phyloP scores from a whole-genome alignment of 495 filamentous ascomycete species.

The Hamigera avellanea region DNA sequence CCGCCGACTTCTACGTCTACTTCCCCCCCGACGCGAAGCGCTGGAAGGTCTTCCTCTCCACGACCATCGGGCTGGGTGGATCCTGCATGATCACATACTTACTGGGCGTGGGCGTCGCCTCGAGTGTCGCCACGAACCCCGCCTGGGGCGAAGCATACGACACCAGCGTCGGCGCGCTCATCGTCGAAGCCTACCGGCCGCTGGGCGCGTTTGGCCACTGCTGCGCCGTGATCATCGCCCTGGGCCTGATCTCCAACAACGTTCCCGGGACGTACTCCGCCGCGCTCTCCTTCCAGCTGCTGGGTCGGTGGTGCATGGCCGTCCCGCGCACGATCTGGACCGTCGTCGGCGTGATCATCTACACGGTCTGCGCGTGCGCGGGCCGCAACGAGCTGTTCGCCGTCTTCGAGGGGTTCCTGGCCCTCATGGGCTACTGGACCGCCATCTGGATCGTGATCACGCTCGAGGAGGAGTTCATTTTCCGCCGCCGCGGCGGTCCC shows the following conservation, averaged over 20 bases:
- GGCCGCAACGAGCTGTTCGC: conserved; percentile 48
- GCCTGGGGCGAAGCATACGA: conserved; percentile 46
- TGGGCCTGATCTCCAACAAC: conserved; percentile 62
- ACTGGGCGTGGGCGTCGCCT: conserved; percentile 57
- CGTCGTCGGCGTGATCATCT: conserved; percentile 45
- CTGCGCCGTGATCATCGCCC: conserved; percentile 56
- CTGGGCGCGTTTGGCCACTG: conserved; percentile 61
- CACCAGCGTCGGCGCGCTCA: conserved; percentile 38
- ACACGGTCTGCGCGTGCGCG: conserved; percentile 51
- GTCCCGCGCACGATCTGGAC: conserved; percentile 56
- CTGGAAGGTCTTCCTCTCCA: conserved; percentile 22
- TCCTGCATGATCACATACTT: conserved; percentile 53
- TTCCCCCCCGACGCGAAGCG: conserved; percentile 21
- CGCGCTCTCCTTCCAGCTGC: conserved; percentile 57
- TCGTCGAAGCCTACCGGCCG: conserved; percentile 52
- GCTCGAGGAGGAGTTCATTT: conserved; percentile 53
- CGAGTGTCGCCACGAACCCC: conserved; percentile 41
- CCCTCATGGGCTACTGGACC: conserved; percentile 67
- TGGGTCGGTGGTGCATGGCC: conserved; percentile 42
- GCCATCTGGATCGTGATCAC: conserved; percentile 53
- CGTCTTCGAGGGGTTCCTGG: conserved; percentile 63
- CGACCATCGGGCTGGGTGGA: conserved; percentile 34
- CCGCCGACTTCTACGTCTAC: conserved; percentile 30
- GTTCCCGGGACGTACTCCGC: conserved; percentile 58
- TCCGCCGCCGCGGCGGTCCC: conserved; percentile 39